Base-by-base conservation (phyloP, 345 rosid genomes). In the Litchi chinensis region DNA sequence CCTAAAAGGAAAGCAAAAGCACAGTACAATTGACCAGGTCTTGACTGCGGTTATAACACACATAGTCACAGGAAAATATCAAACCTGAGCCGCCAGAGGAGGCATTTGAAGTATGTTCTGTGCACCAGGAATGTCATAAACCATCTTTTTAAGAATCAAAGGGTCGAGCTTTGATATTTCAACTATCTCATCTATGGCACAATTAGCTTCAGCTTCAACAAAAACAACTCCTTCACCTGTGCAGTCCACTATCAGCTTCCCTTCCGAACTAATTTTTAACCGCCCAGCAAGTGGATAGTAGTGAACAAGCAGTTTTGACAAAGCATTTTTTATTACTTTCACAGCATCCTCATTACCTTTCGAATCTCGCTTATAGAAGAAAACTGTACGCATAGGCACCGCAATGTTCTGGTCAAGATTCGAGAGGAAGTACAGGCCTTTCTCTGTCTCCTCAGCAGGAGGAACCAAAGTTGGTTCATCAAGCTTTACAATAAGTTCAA, bases 341-440 rank as follows among this genome's bases (percentile, higher is more conserved):
- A 46, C 82, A n/a, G 93, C 90, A 24, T 88, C 93, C 68, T 87
- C 89, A 83, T 89, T 95, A 67, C 93, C 89, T 79, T 77, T 91
- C 26, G 86, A 62, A 32, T 85, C 86, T 32, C 97, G 89, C 80
- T 91, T 90, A 67, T 91, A 92, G 89, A 91, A 92, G 89, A 92
- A 93, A 76, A 90, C 79, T n/a, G 98, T 90, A 13, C 91, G 89
- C 56, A 95, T 90, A 44, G 85, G 87, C 63, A 91, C 93, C 0
- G 97, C 98, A 18, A 95, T 90, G 88, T 95, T 95, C 82, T 95
- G 97, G 78, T 95, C 97, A 44, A 95, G 97, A 86, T 92, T 95
- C 0, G 91, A 87, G 41, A 95, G 94, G 88, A 84, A 95, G 66
- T 92, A 89, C 6, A 86, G 79, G 72, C 94, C 95, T 73, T 82